Evolutionary conservation across 768 basidiomycete species (phyloP).

Genomic region (Termitomyces sp.): DNA sequence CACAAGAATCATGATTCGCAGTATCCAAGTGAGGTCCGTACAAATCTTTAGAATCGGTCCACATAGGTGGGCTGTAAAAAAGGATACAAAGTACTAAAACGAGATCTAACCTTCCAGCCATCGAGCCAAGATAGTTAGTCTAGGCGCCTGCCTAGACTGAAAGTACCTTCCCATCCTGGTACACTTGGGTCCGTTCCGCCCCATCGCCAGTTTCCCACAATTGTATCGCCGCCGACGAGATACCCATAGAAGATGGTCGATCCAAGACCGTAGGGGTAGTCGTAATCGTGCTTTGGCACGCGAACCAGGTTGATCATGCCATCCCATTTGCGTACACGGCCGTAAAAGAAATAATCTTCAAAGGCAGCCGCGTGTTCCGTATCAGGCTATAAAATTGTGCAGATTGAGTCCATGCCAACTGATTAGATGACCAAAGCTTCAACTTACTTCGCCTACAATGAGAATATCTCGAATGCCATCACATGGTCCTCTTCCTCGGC

Average conservation of each 20-base stretch:
- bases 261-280: conserved; percentile 14
- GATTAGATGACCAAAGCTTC: neutral
- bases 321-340: conserved; percentile 8
- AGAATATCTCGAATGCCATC: conserved; percentile 4
- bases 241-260: conserved; percentile 63
- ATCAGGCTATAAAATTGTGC: neutral
- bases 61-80: neutral
- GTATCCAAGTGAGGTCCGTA: neutral
- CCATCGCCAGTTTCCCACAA: conserved; percentile 70
- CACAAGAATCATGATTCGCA: neutral
- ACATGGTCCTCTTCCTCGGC: conserved; percentile 3
- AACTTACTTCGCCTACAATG: conserved; percentile 4
- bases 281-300: neutral
- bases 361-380: conserved; percentile 4
- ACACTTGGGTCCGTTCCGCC: conserved; percentile 36
- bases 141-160: conserved; percentile 50
- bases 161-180: conserved; percentile 59
- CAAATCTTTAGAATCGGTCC: neutral
- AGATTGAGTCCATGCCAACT: neutral
- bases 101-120: neutral
- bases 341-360: neutral
- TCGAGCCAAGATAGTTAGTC: neutral
- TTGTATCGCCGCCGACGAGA: conserved; percentile 54
- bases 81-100: neutral
- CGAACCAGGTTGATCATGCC: conserved; percentile 3